These are phyloP conservation scores for Fraxinus ornus DNA, from an alignment of 305 asterid species.

Conservation along the genomic window DNA sequence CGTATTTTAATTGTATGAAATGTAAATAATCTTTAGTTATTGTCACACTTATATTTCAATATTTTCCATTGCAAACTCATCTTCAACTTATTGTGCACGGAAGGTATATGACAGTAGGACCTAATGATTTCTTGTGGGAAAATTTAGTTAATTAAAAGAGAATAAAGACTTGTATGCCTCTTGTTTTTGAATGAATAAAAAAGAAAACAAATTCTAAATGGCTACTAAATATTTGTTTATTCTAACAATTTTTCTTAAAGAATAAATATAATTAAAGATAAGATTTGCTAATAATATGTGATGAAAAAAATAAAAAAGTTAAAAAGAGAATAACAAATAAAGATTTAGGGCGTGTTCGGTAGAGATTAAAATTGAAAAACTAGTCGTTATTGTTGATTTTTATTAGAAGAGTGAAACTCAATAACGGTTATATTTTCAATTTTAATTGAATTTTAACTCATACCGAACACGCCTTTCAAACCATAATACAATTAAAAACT, in stretches of 20 bases:
- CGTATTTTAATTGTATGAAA: background rate
- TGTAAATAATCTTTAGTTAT: background rate
- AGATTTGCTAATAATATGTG: background rate
- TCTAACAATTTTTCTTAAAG: background rate
- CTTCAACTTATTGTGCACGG: background rate
- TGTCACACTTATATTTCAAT: background rate
- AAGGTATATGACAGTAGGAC: background rate
- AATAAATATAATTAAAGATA: background rate
- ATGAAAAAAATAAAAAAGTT: background rate
- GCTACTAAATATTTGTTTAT: background rate
- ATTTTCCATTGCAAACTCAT: background rate
- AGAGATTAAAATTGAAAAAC: too few relatives aligned
- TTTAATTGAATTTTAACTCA: too few relatives aligned
- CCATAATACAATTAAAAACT: background rate
- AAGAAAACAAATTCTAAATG: background rate
- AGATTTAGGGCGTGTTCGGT: background rate
- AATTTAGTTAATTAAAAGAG: background rate
- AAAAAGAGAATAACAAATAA: background rate
- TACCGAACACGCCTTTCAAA: too few relatives aligned
- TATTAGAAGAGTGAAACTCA: too few relatives aligned
- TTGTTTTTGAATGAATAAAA: background rate
- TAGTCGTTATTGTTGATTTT: too few relatives aligned
- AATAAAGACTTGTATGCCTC: background rate
- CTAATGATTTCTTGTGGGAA: background rate
- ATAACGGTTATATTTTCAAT: too few relatives aligned